Percentiles rank a stretch among this genome's conserved stretches.
Evolutionary conservation across 768 basidiomycete species (phyloP).

Genomic region (Boletus rubescentipes): DNA sequence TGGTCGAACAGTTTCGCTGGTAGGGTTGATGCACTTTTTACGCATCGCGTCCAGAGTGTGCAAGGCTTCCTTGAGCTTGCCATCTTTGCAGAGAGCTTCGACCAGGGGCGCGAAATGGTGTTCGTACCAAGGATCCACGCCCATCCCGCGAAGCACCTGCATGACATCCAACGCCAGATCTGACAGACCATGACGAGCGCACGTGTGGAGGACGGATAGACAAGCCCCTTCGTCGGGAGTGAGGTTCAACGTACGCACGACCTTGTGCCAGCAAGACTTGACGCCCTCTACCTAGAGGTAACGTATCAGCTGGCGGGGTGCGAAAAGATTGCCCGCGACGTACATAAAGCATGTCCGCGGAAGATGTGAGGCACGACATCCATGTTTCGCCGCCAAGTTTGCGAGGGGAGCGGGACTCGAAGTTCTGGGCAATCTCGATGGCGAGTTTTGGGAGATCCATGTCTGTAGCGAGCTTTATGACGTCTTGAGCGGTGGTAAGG

Average conservation of each 20-base stretch:
- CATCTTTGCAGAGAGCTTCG: constrained; percentile 64
- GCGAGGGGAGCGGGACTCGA: constrained; percentile 54
- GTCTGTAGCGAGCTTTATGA: constrained; percentile 55
- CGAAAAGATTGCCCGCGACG: no score
- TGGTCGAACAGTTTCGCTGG: constrained; percentile 49
- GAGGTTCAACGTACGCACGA: constrained; percentile 50
- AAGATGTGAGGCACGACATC: constrained; percentile 64
- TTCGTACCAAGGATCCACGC: constrained; percentile 54
- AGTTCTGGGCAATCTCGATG: constrained; percentile 63
- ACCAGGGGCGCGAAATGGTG: constrained; percentile 77
- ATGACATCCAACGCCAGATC: constrained; percentile 68
- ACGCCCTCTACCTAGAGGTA: constrained; percentile 63
- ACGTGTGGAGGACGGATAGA: constrained; percentile 66
- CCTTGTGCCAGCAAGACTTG: constrained; percentile 56
- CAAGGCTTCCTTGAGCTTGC: constrained; percentile 63
- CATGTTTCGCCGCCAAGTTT: constrained; percentile 55
- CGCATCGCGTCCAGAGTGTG: constrained; percentile 60
- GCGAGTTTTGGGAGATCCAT: constrained; percentile 63
- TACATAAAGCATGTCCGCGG: constrained; percentile 68
- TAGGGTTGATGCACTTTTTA: constrained; percentile 47
- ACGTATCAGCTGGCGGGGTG: neutral
- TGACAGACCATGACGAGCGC: constrained; percentile 69
- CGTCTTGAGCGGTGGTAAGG: constrained; percentile 45
- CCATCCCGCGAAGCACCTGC: constrained; percentile 48
- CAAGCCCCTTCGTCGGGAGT: constrained; percentile 76